These are phyloP conservation scores for Samsoniella hepiali DNA, from an alignment of 2,329 filamentous ascomycete species.

Conservation along the genomic window DNA sequence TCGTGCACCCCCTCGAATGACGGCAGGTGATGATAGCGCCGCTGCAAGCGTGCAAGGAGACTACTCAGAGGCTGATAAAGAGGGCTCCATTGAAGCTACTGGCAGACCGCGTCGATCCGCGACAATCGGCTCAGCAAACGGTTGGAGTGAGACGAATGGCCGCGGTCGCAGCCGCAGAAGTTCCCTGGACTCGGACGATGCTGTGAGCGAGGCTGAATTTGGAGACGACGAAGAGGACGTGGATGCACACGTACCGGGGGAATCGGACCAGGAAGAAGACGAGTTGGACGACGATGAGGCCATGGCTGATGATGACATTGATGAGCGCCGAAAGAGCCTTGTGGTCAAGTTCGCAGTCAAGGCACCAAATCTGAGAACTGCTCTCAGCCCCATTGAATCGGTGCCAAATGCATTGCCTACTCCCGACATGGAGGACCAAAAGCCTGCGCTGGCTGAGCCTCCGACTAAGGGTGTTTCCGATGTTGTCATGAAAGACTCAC, in stretches of 20 bases:
- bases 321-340: constrained; percentile 55
- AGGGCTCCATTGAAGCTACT: constrained; percentile 39
- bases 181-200: constrained; percentile 61
- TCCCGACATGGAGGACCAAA: constrained; percentile 22
- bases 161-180: constrained; percentile 33
- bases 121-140: constrained; percentile 48
- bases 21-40: constrained; percentile 52
- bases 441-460: background rate
- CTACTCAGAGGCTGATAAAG: constrained; percentile 38
- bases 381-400: constrained; percentile 25
- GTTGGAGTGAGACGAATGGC: constrained; percentile 36
- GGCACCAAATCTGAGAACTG: constrained; percentile 36
- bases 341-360: constrained; percentile 69
- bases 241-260: constrained; percentile 62
- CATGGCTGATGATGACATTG: constrained; percentile 52
- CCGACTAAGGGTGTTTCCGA: background rate
- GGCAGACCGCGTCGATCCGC: constrained; percentile 52
- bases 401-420: constrained; percentile 25
- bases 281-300: constrained; percentile 56
- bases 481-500: background rate
- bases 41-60: constrained; percentile 46
- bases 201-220: constrained; percentile 69
- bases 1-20: constrained; percentile 62
- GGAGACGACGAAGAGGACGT: constrained; percentile 72
- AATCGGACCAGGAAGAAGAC: constrained; percentile 59